Evolutionary conservation across 805 yeast genomes (phyloP).

Genomic region (Brettanomyces bruxellensis): DNA sequence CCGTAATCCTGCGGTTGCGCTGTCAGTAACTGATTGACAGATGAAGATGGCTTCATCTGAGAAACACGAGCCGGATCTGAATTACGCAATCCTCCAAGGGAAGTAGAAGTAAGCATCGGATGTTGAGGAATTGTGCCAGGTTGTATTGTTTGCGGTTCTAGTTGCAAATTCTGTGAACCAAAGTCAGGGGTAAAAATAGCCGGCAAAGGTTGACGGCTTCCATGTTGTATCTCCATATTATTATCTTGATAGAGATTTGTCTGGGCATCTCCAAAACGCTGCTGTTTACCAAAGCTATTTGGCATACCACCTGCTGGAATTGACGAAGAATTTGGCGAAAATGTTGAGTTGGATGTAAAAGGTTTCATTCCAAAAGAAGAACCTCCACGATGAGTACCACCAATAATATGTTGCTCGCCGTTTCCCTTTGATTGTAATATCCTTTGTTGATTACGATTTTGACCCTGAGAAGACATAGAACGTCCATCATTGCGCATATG

Average conservation of each 20-base stretch:
- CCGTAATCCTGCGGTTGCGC: background rate
- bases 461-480: background rate
- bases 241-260: too few relatives aligned
- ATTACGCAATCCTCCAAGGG: background rate
- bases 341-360: too few relatives aligned
- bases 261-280: too few relatives aligned
- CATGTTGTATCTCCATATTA: background rate
- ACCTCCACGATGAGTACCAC: too few relatives aligned
- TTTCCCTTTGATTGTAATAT: too few relatives aligned
- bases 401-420: too few relatives aligned
- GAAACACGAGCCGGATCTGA: background rate
- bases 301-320: too few relatives aligned
- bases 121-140: background rate
- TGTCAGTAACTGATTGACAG: background rate
- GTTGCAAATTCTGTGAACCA: background rate
- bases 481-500: constrained; percentile 4
- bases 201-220: background rate
- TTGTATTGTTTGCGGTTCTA: background rate
- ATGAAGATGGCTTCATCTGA: constrained; percentile 2
- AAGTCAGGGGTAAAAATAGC: background rate
- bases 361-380: too few relatives aligned
- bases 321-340: too few relatives aligned
- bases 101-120: constrained; percentile 3
- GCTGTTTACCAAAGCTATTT: too few relatives aligned
- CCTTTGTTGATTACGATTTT: constrained; percentile 1